These are phyloP conservation scores for Entomortierella chlamydospora DNA, from an alignment of 192 early-diverging fungal genomes.

Conservation along the genomic window DNA sequence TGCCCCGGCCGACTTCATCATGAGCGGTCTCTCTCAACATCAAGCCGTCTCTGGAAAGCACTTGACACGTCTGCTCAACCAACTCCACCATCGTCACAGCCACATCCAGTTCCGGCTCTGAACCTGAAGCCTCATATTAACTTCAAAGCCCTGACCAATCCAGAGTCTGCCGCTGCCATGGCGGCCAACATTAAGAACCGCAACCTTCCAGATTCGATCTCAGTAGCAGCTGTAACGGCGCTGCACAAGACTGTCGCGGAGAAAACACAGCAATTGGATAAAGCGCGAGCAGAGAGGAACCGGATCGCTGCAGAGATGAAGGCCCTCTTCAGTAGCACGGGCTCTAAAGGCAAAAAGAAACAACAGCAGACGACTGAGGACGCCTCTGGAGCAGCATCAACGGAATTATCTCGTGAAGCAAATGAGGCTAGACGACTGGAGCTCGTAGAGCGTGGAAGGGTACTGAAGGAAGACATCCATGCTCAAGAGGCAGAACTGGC, in stretches of 20 bases:
- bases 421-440: constrained; percentile 28
- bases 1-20: neutral
- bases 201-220: constrained; percentile 64
- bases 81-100: neutral
- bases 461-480: constrained; percentile 71
- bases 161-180: constrained; percentile 60
- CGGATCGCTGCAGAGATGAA: constrained; percentile 49
- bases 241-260: constrained; percentile 62
- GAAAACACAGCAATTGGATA: constrained; percentile 57
- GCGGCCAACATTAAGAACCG: constrained; percentile 62
- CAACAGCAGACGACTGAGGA: constrained; percentile 3
- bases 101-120: constrained; percentile 17
- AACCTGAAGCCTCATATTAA: constrained; percentile 59
- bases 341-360: constrained; percentile 5
- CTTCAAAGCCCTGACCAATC: constrained; percentile 65
- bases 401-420: neutral
- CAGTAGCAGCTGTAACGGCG: constrained; percentile 54
- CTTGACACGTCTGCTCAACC: neutral
- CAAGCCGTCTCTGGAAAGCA: neutral
- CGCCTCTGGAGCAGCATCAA: neutral
- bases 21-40: neutral
- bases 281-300: constrained; percentile 63
- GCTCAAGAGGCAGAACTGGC: constrained; percentile 59
- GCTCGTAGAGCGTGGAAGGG: constrained; percentile 61
- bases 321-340: constrained; percentile 22